Percentiles rank a stretch among this genome's conserved stretches.
These are phyloP conservation scores for Ottelia alismoides DNA, from an alignment of 106 monocot species.

Conservation along the genomic window DNA sequence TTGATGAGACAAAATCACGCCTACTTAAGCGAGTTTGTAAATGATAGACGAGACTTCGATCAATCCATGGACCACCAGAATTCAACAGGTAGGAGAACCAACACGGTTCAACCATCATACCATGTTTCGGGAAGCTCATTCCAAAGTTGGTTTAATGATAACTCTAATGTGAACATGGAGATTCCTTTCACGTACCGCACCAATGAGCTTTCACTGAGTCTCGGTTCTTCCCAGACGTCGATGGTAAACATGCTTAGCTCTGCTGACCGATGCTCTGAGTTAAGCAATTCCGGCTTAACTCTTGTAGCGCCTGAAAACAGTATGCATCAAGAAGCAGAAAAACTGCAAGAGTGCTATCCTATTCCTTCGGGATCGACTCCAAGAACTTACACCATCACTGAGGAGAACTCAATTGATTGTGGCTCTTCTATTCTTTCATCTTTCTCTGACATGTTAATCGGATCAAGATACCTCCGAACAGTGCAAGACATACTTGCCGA, in stretches of 20 bases:
- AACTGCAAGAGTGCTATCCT: constrained; percentile 6
- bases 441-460: constrained; percentile 16
- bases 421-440: constrained; percentile 17
- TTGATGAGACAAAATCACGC: constrained; percentile 4
- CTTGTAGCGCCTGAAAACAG: constrained; percentile 16
- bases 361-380: constrained; percentile 3
- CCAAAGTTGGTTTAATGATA: constrained; percentile 18
- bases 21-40: constrained; percentile 2
- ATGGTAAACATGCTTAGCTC: constrained; percentile 8
- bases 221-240: constrained; percentile 25
- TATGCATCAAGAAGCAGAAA: constrained; percentile 4
- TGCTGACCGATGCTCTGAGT: constrained; percentile 37
- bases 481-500: constrained; percentile 45
- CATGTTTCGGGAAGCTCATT: constrained; percentile 30
- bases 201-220: constrained; percentile 62
- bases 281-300: constrained; percentile 35
- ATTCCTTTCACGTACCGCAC: constrained; percentile 7
- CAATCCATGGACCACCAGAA: constrained; percentile 14
- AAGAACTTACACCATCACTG: constrained; percentile 7
- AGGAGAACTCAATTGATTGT: constrained; percentile 7
- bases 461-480: constrained; percentile 44
- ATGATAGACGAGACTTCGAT: constrained; percentile 14
- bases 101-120: constrained; percentile 37
- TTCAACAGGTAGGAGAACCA: constrained; percentile 14
- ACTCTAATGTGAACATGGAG: constrained; percentile 11